Percentiles rank a stretch among this genome's conserved stretches.
These are phyloP conservation scores for Lithospermum erythrorhizon DNA, from an alignment of 257 asterid species.

Conservation along the genomic window DNA sequence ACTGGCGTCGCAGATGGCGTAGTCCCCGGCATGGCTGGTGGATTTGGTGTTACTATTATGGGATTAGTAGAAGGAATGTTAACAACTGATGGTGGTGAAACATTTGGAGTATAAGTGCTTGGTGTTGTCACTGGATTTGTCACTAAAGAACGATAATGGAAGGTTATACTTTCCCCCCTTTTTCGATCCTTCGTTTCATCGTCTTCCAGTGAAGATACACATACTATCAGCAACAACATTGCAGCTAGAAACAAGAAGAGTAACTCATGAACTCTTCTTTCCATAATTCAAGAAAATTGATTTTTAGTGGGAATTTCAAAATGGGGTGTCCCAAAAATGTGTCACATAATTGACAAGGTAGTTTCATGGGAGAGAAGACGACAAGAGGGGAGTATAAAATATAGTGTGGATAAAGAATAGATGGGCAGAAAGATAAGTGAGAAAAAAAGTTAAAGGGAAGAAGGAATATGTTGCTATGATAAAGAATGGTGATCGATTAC, in stretches of 20 bases:
- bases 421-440: conserved; percentile 10
- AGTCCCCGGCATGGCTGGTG: conserved; percentile 22
- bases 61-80: conserved; percentile 45
- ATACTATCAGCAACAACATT: conserved; percentile 4
- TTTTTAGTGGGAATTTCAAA: conserved; percentile 14
- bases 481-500: conserved; percentile 49
- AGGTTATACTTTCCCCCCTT: background rate
- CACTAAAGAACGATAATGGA: conserved; percentile 9
- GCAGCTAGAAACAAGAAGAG: conserved; percentile 21
- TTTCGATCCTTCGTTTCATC: conserved; percentile 4
- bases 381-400: background rate
- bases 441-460: conserved; percentile 16
- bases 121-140: conserved; percentile 69
- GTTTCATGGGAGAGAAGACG: conserved; percentile 12
- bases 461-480: conserved; percentile 25
- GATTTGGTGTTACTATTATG: conserved; percentile 25
- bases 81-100: conserved; percentile 27
- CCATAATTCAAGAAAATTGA: conserved; percentile 25
- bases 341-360: conserved; percentile 16
- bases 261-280: conserved; percentile 20
- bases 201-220: conserved; percentile 12
- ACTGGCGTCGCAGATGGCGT: conserved; percentile 22
- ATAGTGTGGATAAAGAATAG: conserved; percentile 1
- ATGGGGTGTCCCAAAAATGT: conserved; percentile 11
- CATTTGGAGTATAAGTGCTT: conserved; percentile 19